These are phyloP conservation scores for Musa itinerans DNA, from an alignment of 176 grass and related monocot genomes.

Conservation along the genomic window DNA sequence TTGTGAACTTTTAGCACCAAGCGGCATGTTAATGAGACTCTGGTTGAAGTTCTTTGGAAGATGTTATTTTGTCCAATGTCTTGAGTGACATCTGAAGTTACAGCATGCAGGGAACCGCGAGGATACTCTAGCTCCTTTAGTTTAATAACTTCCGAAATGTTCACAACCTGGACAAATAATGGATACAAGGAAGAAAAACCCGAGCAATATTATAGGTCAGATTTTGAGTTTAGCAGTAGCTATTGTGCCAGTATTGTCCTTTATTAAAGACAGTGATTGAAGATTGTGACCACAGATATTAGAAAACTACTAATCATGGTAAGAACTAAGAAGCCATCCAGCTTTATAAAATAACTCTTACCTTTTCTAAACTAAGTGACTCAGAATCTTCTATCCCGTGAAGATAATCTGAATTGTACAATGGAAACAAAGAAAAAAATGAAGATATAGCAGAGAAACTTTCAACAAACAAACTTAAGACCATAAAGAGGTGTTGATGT, in stretches of 20 bases:
- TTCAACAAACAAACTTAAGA: background rate
- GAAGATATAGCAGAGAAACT: background rate
- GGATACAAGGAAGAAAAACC: conserved; percentile 6
- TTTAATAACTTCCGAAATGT: conserved; percentile 41
- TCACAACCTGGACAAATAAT: conserved; percentile 36
- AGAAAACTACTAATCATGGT: background rate
- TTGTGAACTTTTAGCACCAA: conserved; percentile 80
- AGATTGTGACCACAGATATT: background rate
- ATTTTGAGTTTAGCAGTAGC: background rate
- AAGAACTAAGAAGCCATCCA: background rate
- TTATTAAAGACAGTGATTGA: background rate
- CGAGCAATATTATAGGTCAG: background rate
- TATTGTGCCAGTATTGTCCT: background rate
- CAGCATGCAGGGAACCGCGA: background rate
- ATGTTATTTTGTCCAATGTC: conserved; percentile 29
- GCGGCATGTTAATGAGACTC: conserved; percentile 77
- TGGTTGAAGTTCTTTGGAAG: conserved; percentile 34
- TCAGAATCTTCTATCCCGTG: conserved; percentile 80
- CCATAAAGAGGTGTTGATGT: background rate
- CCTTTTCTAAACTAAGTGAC: conserved; percentile 61
- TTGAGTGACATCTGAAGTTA: conserved; percentile 7
- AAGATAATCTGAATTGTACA: conserved; percentile 51
- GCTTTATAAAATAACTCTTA: conserved; percentile 16
- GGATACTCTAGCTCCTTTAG: conserved; percentile 23
- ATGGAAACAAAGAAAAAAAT: conserved; percentile 13